Base-by-base conservation (phyloP, 208 protist species). In the Leishmania major region DNA sequence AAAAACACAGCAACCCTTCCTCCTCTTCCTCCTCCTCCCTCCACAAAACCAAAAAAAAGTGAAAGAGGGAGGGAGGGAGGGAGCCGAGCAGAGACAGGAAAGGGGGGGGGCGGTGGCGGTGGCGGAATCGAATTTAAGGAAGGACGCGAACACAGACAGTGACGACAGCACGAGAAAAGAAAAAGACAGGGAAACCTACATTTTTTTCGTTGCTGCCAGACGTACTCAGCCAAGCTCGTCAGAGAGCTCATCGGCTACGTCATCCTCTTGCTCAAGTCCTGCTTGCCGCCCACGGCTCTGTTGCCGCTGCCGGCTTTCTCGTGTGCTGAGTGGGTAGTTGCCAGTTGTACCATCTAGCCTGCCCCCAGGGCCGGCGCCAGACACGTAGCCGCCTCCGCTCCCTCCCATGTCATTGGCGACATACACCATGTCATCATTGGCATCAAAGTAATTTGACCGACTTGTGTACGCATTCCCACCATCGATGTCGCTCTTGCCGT, bases 231-330 rank as follows among this genome's bases (percentile, higher is more conserved):
- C 78, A 35, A 82, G 70, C 51, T 69, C 84, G 55, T 83, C 86
- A 2, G 83, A 91, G 22, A 89, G 73, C 53, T 87, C 85, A 10
- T 92, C 90, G 3, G 80, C 83, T 10, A 82, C 82, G 43, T 81
- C 86, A 66, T 77, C 82, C 19, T 87, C 77, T 73, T 91, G 79
- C 60, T 87, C 86, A 17, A 81, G 62, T 13, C 78, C 75, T 5
- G 73, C 59, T 71, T 84, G 84, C 37, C 80, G 51, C 3, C 76
- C 76, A 25, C 77, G 80, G 40, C 75, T 84, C 25, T 66, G 66
- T 15, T 73, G 84, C 55, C 75, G 72, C 57, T 77, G 83, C 6
- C 78, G 78, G 31, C 53, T 74, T 22, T 51, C 74, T 47, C 77
- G 79, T 70, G 37, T 77, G 64, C 45, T 83, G 37, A 28, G 40